Evolutionary conservation across 1,284 basidiomycete species (phyloP), one percentile per base, ranked within the genome.

Genomic region (Leccinum fallax): DNA sequence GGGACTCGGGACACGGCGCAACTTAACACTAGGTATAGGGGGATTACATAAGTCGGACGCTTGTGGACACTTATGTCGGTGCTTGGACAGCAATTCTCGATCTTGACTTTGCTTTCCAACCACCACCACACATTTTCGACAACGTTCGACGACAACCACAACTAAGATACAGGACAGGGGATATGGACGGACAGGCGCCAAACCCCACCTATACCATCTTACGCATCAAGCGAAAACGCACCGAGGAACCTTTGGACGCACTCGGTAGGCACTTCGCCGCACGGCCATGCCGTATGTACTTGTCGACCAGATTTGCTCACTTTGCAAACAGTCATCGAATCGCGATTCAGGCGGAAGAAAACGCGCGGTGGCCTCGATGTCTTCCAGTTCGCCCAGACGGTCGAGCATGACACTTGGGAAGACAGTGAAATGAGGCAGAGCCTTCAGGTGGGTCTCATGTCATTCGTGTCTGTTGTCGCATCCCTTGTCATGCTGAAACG

Each of bases 151-250:
- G n/a, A 38, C 52, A 6, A 52, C 40, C 26, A 49, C 57, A 5
- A 40, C 63, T 16, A 46, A 36, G 46, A 10, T 10, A 49, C 52
- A 57, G 53, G 55, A 8, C 21, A 40, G 38, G 48, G 61, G 28
- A 16, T 58, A 71, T 71, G 70, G 69, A 73, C 15, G 24, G 16
- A 7, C 69, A 64, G 38, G 19, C 54, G 28, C 63, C 57, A 48
- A 66, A 69, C 19, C 80, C 82, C 46, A 74, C 84, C 3, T 88
- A 83, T 68, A 89, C 90, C 0, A 87, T 92, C 66, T 73, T 92
- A 32, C 85, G 90, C 51, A 90, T 92, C 74, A 92, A 92, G 72
- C 81, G 90, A 30, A 92, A 92, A 70, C 81, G 90, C 36, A 88
- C 84, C 51, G 90, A 93, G 67, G 90, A 91, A 69, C 89, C 90